A percentile compares a stretch with the other conserved stretches of the same genome.
Conservation (phyloP, 2,329 filamentous ascomycete genomes). For the Talaromyces rugulosus region DNA sequence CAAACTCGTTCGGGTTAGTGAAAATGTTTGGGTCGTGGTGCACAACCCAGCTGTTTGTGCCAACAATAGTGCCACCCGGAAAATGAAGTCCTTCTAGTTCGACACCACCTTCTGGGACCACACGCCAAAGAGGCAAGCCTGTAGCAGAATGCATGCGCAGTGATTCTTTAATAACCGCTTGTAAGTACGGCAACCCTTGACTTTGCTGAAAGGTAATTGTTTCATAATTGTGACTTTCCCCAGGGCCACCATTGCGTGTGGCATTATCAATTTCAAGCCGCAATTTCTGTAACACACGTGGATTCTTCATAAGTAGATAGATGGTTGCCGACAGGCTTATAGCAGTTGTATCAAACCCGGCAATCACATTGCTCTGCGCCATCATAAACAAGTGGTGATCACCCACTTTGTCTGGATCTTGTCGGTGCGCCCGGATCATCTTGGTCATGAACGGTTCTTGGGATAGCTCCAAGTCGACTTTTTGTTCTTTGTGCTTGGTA, state of each 20-base stretch:
- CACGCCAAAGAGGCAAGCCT: constrained; percentile 15
- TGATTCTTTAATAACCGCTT: constrained; percentile 15
- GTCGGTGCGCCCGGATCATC: constrained; percentile 36
- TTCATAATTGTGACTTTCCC: background rate
- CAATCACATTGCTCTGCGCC: constrained; percentile 31
- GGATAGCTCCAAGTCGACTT: constrained; percentile 16
- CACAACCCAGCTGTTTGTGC: constrained; percentile 25
- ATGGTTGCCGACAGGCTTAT: constrained; percentile 25
- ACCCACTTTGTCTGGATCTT: constrained; percentile 41
- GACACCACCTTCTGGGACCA: constrained; percentile 12
- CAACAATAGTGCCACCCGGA: constrained; percentile 34
- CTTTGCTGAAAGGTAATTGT: constrained; percentile 13
- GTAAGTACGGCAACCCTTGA: constrained; percentile 12
- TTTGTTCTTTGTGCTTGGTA: constrained; percentile 19
- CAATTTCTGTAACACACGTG: constrained; percentile 10
- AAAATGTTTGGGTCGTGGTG: constrained; percentile 18
- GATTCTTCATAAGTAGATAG: constrained; percentile 25
- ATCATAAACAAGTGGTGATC: constrained; percentile 37
- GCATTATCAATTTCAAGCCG: constrained; percentile 22
- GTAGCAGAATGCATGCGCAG: constrained; percentile 14
- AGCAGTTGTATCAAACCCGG: constrained; percentile 27
- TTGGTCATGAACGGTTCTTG: constrained; percentile 41
- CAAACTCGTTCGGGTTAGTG: constrained; percentile 21
- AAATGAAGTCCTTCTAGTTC: constrained; percentile 16
- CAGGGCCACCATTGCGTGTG: constrained; percentile 8